A percentile compares a stretch with the other conserved stretches of the same genome.
Evolutionary conservation across 2,329 filamentous ascomycete species (phyloP).

Genomic region (Bisporella sp.): DNA sequence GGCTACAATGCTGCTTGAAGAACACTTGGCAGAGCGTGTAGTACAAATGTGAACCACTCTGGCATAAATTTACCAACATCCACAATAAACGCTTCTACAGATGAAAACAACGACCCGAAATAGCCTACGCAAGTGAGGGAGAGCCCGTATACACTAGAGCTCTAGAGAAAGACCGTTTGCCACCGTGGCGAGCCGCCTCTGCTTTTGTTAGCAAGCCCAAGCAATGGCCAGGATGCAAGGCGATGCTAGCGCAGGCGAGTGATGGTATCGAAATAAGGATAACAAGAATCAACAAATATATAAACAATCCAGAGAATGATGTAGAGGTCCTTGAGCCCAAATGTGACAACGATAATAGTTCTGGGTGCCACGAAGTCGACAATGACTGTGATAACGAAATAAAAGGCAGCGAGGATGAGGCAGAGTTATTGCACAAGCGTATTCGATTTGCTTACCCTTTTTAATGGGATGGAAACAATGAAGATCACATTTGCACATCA

Average conservation of each 20-base stretch:
- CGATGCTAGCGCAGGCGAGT: background rate
- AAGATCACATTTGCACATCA: too few species aligned
- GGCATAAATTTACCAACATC: background rate
- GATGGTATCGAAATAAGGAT: too few species aligned
- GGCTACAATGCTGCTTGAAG: background rate
- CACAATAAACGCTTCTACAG: background rate
- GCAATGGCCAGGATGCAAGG: background rate
- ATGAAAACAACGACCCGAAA: background rate
- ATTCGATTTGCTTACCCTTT: too few species aligned
- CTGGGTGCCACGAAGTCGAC: too few species aligned
- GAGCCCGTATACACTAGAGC: background rate
- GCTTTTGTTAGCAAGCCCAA: background rate
- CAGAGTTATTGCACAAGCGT: too few species aligned
- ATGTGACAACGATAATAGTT: too few species aligned
- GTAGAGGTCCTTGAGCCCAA: too few species aligned
- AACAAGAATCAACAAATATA: too few species aligned
- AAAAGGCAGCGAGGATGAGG: too few species aligned
- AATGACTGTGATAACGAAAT: too few species aligned
- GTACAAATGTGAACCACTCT: background rate
- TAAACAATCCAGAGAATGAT: too few species aligned
- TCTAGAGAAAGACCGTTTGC: background rate
- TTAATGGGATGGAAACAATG: too few species aligned
- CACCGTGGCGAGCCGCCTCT: background rate
- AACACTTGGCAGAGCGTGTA: background rate
- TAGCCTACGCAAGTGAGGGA: background rate